Evolutionary conservation across 106 monocot genomes (phyloP).

Genomic region (Dactylorhiza incarnata): DNA sequence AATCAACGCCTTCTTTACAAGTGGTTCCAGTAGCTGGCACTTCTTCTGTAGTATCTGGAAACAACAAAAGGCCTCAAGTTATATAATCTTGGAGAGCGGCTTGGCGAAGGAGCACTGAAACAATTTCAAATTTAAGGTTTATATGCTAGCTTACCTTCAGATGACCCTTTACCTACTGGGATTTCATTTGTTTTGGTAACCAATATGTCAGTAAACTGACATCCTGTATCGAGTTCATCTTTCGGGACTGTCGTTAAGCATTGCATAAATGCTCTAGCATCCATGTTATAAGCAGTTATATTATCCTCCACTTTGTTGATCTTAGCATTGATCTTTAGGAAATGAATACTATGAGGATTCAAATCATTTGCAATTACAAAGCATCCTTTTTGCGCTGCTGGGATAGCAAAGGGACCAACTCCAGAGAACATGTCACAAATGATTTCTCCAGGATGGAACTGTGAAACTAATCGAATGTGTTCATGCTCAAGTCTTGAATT

Average conservation of each 20-base stretch:
- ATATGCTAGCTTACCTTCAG: slow-evolving; percentile 19
- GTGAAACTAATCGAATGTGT: slow-evolving; percentile 77
- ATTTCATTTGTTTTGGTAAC: slow-evolving; percentile 12
- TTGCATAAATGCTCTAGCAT: slow-evolving; percentile 87
- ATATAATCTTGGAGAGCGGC: background rate
- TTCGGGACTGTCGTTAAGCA: slow-evolving; percentile 42
- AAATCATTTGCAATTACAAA: slow-evolving; percentile 92
- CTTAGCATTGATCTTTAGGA: slow-evolving; percentile 60
- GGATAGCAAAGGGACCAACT: slow-evolving; percentile 90
- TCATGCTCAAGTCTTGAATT: slow-evolving; percentile 99
- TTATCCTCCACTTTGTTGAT: slow-evolving; percentile 80
- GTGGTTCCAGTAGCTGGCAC: slow-evolving; percentile 3
- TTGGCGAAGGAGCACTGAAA: background rate
- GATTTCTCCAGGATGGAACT: slow-evolving; percentile 62
- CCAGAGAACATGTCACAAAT: slow-evolving; percentile 99
- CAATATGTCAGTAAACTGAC: slow-evolving; percentile 8
- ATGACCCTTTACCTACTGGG: slow-evolving; percentile 7
- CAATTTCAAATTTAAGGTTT: background rate
- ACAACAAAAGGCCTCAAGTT: background rate
- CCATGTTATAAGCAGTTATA: slow-evolving; percentile 73
- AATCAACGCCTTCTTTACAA: slow-evolving; percentile 14
- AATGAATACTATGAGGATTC: slow-evolving; percentile 87
- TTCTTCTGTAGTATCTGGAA: slow-evolving; percentile 14
- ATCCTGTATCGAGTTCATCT: slow-evolving; percentile 21
- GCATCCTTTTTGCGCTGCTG: slow-evolving; percentile 92